phyloP scores from a whole-genome alignment of 441 rosid species.

The Brassica hybrid region DNA sequence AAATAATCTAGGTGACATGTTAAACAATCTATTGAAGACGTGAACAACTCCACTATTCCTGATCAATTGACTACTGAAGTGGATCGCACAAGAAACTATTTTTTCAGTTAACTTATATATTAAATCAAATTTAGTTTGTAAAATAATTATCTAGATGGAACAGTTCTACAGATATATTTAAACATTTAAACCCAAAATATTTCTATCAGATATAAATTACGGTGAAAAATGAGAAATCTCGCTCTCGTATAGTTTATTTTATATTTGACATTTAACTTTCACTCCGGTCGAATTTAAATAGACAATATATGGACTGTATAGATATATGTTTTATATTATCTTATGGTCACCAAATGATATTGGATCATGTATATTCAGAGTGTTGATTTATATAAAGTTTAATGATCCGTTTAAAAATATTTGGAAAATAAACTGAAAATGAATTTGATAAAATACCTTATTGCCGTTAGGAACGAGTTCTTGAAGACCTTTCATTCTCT shows the following conservation, averaged over 20 bases:
- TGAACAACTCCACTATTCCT: constrained; percentile 4
- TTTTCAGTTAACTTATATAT: not conserved
- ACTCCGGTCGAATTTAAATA: not conserved
- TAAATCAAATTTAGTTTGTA: not conserved
- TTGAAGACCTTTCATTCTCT: constrained; percentile 95
- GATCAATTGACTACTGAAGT: constrained; percentile 11
- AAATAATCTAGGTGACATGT: constrained; percentile 3
- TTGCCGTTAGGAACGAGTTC: constrained; percentile 95
- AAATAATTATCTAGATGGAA: not conserved
- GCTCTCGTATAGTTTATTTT: not conserved
- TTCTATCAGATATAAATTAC: not conserved
- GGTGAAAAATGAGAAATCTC: not conserved
- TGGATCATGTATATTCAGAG: constrained; percentile 1
- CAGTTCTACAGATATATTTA: not conserved
- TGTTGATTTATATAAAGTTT: not conserved
- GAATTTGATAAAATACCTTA: constrained; percentile 57
- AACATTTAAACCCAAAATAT: too few relatives aligned
- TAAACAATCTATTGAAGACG: not conserved
- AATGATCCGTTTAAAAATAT: not conserved
- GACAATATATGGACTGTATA: not conserved
- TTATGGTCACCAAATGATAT: not conserved
- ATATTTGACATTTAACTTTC: not conserved
- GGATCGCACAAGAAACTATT: not conserved
- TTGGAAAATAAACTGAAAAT: constrained; percentile 10
- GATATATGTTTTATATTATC: not conserved